Evolutionary conservation across 768 basidiomycete genomes (phyloP).

Genomic region (Neoboletus brunneissimus): DNA sequence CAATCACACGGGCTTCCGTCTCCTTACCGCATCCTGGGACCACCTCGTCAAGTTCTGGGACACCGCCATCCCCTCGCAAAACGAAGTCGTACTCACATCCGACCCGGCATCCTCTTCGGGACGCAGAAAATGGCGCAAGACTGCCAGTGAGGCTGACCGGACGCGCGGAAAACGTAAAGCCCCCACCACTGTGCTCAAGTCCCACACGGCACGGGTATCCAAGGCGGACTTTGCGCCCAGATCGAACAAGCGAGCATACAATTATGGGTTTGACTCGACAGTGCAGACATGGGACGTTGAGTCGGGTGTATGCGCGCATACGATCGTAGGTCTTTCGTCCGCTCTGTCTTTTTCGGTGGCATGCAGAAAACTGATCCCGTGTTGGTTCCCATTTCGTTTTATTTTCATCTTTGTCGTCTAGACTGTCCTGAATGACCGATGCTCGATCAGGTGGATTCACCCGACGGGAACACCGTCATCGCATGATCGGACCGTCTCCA

Average conservation of each 20-base stretch:
- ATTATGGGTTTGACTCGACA: constrained; percentile 82
- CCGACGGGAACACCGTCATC: too few species aligned
- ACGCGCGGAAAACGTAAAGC: too few species aligned
- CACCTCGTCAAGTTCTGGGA: constrained; percentile 52
- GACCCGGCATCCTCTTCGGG: not conserved
- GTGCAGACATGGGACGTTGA: constrained; percentile 87
- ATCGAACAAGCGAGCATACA: constrained; percentile 13
- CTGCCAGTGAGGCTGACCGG: too few species aligned
- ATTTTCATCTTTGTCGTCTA: too few species aligned
- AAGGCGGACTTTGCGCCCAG: constrained; percentile 56
- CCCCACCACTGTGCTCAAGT: too few species aligned
- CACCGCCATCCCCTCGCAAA: constrained; percentile 53
- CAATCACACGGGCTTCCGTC: constrained; percentile 72
- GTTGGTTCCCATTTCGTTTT: too few species aligned
- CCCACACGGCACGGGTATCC: constrained; percentile 81
- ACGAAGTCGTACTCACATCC: constrained; percentile 49
- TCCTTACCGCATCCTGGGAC: constrained; percentile 89
- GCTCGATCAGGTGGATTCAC: too few species aligned
- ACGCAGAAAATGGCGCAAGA: constrained; percentile 53
- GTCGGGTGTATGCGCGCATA: constrained; percentile 64
- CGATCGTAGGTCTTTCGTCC: constrained; percentile 46
- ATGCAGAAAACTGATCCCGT: too few species aligned
- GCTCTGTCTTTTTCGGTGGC: not conserved
- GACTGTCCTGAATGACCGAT: too few species aligned
- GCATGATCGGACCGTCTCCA: too few species aligned